A percentile compares a stretch with the other conserved stretches of the same genome.
Evolutionary conservation across 177 flowering plant species (phyloP).

Genomic region (Vitis hybrid): DNA sequence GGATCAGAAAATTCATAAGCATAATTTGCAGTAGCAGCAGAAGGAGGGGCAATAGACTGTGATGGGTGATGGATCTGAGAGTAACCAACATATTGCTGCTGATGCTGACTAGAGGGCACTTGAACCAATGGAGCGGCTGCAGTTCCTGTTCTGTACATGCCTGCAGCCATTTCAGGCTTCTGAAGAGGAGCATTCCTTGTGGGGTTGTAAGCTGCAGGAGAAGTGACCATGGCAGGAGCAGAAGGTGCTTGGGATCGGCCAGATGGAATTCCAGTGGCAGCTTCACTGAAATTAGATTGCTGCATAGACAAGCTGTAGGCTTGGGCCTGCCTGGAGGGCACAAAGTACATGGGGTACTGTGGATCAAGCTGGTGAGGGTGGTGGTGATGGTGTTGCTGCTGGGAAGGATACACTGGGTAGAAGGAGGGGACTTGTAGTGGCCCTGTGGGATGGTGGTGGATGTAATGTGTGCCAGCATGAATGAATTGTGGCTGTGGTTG

Average conservation of each 20-base stretch:
- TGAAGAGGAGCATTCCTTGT: slow-evolving; percentile 41
- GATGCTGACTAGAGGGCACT: slow-evolving; percentile 47
- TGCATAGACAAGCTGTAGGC: slow-evolving; percentile 51
- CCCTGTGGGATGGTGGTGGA: slow-evolving; percentile 64
- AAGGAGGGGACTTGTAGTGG: slow-evolving; percentile 56
- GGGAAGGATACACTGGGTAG: slow-evolving; percentile 65
- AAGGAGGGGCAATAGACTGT: slow-evolving; percentile 50
- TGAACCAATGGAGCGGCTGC: slow-evolving; percentile 46
- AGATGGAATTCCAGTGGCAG: slow-evolving; percentile 30
- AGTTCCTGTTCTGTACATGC: slow-evolving; percentile 54
- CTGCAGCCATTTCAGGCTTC: slow-evolving; percentile 57
- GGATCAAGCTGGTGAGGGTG: slow-evolving; percentile 52
- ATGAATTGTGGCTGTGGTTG: slow-evolving; percentile 40
- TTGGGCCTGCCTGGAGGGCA: slow-evolving; percentile 63
- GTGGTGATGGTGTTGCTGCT: slow-evolving; percentile 37
- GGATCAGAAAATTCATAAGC: slow-evolving; percentile 67
- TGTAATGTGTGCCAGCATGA: slow-evolving; percentile 61
- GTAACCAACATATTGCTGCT: slow-evolving; percentile 61
- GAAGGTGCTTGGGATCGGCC: slow-evolving; percentile 55
- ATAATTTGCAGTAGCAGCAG: slow-evolving; percentile 41
- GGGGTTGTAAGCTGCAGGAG: slow-evolving; percentile 40
- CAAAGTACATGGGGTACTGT: slow-evolving; percentile 58
- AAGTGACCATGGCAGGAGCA: slow-evolving; percentile 28
- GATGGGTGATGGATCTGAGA: slow-evolving; percentile 74
- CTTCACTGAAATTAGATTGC: slow-evolving; percentile 49